phyloP scores from a whole-genome alignment of 768 basidiomycete genomes.

The Tulasnella calospora region DNA sequence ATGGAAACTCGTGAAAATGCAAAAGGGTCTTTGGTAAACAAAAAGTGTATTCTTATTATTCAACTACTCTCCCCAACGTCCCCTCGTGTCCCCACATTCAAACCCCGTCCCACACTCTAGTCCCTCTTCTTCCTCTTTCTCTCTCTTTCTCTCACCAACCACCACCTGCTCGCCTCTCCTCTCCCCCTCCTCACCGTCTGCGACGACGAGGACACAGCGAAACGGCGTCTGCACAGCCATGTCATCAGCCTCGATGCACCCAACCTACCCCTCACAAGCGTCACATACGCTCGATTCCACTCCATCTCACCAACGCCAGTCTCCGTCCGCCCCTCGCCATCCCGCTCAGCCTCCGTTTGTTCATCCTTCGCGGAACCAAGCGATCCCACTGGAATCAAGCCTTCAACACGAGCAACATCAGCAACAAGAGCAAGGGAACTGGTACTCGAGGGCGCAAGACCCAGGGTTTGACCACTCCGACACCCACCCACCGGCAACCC shows the following conservation, averaged over 20 bases:
- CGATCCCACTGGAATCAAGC: background rate
- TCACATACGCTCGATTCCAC: background rate
- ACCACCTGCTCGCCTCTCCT: background rate
- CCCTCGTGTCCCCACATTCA: background rate
- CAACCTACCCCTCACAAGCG: background rate
- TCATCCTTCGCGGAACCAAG: background rate
- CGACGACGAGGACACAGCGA: background rate
- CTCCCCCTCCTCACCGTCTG: background rate
- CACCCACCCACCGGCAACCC: background rate
- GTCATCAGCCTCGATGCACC: background rate
- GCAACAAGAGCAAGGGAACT: background rate
- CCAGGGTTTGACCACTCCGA: background rate
- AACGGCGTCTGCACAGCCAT: background rate
- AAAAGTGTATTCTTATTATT: slow-evolving; percentile 3
- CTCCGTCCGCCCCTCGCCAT: background rate
- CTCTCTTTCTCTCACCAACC: background rate
- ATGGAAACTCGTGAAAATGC: background rate
- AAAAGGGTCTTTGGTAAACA: background rate
- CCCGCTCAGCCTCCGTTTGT: background rate
- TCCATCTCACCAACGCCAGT: background rate
- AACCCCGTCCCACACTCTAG: background rate
- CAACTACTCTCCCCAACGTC: background rate
- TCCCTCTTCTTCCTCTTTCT: background rate
- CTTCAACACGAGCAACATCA: background rate
- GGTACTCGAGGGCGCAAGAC: background rate